Evolutionary conservation across 352 stramenopile species (phyloP).

Genomic region (Phytopythium sindhum): DNA sequence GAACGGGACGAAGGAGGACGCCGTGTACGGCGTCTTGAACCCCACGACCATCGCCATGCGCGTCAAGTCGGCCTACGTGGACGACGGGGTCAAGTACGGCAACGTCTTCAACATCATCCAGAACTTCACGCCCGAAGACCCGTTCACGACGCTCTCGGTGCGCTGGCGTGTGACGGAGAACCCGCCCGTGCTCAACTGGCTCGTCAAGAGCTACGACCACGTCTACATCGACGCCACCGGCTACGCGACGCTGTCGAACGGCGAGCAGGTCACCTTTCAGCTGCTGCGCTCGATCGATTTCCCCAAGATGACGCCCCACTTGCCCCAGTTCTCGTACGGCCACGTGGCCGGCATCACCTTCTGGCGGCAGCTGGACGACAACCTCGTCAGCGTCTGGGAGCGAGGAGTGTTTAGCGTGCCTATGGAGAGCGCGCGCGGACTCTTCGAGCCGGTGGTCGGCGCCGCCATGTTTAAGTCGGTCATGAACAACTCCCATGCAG

Average conservation of each 20-base stretch:
- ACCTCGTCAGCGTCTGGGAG: constrained; percentile 25
- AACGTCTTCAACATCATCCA: constrained; percentile 30
- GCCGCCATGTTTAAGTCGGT: constrained; percentile 2
- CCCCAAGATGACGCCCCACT: constrained; percentile 14
- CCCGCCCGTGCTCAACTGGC: constrained; percentile 13
- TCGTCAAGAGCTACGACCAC: constrained; percentile 42
- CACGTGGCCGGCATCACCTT: constrained; percentile 25
- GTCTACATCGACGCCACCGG: constrained; percentile 43
- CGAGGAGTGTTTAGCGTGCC: constrained; percentile 14
- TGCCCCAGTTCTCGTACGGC: constrained; percentile 23
- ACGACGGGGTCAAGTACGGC: constrained; percentile 30
- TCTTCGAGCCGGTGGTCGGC: constrained; percentile 3
- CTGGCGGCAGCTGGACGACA: constrained; percentile 19
- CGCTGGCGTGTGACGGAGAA: constrained; percentile 32
- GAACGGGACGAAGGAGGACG: constrained; percentile 20
- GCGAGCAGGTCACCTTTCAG: constrained; percentile 35
- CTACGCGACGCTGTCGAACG: constrained; percentile 23
- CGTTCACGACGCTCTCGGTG: constrained; percentile 29
- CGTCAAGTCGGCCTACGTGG: constrained; percentile 38
- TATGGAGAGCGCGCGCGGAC: not conserved
- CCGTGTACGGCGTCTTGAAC: constrained; percentile 31
- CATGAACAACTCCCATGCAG: constrained; percentile 3
- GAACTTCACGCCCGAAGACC: constrained; percentile 34
- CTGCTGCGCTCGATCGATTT: constrained; percentile 32
- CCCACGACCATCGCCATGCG: constrained; percentile 29